Conservation (phyloP, 257 asterid genomes). For the Solanum dulcamara region DNA sequence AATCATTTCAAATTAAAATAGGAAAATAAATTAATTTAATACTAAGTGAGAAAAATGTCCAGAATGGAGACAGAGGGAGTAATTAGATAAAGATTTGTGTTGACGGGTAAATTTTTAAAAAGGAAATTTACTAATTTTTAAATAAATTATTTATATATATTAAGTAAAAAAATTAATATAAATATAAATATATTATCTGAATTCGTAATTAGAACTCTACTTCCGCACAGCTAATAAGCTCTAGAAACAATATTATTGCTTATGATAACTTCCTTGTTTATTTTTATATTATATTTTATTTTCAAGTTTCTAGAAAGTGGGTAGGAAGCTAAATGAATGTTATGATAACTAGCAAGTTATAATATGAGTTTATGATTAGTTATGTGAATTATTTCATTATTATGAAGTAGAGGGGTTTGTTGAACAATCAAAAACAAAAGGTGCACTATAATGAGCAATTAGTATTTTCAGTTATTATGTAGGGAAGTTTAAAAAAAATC, state of each 20-base stretch:
- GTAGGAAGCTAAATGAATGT: neutral
- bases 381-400: neutral
- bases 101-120: neutral
- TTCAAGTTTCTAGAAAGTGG: neutral
- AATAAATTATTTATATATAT: neutral
- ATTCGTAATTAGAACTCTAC: neutral
- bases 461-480: neutral
- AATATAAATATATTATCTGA: rapidly evolving
- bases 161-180: neutral
- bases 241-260: neutral
- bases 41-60: neutral
- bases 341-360: neutral
- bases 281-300: neutral
- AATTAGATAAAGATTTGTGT: neutral
- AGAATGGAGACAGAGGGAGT: neutral
- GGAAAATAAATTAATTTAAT: neutral
- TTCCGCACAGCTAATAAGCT: neutral
- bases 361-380: neutral
- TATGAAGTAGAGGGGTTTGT: neutral
- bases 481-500: neutral
- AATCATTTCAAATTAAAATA: neutral
- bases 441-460: neutral
- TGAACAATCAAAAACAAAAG: neutral
- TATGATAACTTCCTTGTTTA: neutral
- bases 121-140: neutral